Conservation (phyloP, 139 green algal genomes). For the Limnomonas spitsbergensis region DNA sequence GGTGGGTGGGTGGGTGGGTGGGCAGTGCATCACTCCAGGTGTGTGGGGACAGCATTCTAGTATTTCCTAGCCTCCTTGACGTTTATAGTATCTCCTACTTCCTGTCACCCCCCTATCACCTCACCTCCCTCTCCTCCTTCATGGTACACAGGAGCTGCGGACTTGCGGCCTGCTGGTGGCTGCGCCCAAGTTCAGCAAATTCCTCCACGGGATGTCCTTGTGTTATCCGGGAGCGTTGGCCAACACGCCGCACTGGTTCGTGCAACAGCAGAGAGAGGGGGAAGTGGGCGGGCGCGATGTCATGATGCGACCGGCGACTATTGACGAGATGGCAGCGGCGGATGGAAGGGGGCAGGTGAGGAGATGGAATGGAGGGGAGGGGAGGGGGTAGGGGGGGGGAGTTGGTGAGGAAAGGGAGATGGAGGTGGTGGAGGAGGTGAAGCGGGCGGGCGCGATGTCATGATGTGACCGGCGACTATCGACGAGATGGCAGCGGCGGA, state of each 20-base stretch:
- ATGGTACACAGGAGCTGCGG: slow-evolving; percentile 33
- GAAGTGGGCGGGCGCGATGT: not conserved
- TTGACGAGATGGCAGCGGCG: slow-evolving; percentile 28
- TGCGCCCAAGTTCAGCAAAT: slow-evolving; percentile 82
- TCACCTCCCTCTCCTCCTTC: not conserved
- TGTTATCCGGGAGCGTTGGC: slow-evolving; percentile 40
- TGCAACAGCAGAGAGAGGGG: not conserved
- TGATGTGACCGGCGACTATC: slow-evolving; percentile 24
- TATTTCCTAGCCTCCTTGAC: too few relatives aligned
- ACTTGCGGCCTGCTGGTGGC: slow-evolving; percentile 61
- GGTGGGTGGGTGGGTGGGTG: too few relatives aligned
- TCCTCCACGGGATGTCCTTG: slow-evolving; percentile 62
- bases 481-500: slow-evolving; percentile 25
- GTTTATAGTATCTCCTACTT: too few relatives aligned
- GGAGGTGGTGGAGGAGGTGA: not conserved
- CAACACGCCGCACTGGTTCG: slow-evolving; percentile 63
- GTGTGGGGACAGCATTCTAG: too few relatives aligned
- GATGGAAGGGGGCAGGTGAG: not conserved
- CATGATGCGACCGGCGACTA: slow-evolving; percentile 18
- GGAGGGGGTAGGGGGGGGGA: not conserved
- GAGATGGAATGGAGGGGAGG: not conserved
- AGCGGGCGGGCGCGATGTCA: not conserved
- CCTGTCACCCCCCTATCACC: not conserved
- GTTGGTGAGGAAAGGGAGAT: not conserved
- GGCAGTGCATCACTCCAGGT: too few relatives aligned